Percentiles rank a stretch among this genome's conserved stretches.
These are phyloP conservation scores for Alloteropsis angusta DNA, from an alignment of 202 grass and related monocot genomes.

Conservation along the genomic window DNA sequence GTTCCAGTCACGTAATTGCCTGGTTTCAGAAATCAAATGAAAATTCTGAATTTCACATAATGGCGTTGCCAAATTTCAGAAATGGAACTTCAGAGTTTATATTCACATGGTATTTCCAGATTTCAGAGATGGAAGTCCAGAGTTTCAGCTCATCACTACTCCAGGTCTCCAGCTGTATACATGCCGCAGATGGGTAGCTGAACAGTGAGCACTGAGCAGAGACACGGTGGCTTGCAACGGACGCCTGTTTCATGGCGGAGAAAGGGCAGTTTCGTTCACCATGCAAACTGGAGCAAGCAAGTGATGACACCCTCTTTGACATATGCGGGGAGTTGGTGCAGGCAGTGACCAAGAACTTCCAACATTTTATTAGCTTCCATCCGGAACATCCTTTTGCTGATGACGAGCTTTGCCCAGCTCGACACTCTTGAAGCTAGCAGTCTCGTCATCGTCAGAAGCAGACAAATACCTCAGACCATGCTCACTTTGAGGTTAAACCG, in stretches of 20 bases:
- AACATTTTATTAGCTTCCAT: conserved; percentile 27
- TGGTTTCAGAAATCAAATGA: background rate
- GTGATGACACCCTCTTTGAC: conserved; percentile 39
- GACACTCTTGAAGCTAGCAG: conserved; percentile 29
- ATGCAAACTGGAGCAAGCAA: conserved; percentile 18
- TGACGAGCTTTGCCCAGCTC: conserved; percentile 42
- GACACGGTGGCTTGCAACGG: background rate
- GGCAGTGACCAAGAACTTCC: conserved; percentile 46
- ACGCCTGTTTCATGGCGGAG: conserved; percentile 9
- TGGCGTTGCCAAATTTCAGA: background rate
- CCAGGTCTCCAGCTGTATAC: background rate
- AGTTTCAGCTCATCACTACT: background rate
- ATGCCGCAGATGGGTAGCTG: background rate
- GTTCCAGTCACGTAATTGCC: background rate
- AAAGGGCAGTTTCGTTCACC: conserved; percentile 23
- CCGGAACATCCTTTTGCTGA: conserved; percentile 25
- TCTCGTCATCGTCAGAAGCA: conserved; percentile 30
- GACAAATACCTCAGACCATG: conserved; percentile 39
- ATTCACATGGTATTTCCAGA: background rate
- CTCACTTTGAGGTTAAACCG: conserved; percentile 50
- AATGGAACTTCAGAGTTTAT: background rate
- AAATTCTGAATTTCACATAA: background rate
- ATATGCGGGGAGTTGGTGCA: conserved; percentile 51
- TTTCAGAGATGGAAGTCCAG: background rate
- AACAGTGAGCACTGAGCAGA: background rate